A percentile compares a stretch with the other conserved stretches of the same genome.
Evolutionary conservation across 179 eudicot species (phyloP).

Genomic region (Gypsophila paniculata): DNA sequence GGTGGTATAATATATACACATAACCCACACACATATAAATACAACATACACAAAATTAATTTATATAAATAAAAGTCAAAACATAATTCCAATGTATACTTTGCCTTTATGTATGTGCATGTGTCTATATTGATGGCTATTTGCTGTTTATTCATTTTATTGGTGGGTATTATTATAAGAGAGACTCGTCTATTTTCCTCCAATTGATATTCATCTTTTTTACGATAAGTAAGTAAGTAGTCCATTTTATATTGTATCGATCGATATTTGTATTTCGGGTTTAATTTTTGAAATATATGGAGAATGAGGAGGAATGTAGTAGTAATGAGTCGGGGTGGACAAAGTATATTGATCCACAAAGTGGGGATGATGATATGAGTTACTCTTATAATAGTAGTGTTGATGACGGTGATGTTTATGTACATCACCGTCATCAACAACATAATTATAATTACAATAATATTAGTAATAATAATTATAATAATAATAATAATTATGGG

Average conservation of each 20-base stretch:
- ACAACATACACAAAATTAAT: too few species aligned
- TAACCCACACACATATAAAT: neutral
- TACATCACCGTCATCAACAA: constrained; percentile 9
- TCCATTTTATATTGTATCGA: neutral
- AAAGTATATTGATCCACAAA: constrained; percentile 30
- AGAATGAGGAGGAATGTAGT: constrained; percentile 23
- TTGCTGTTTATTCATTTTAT: constrained; percentile 18
- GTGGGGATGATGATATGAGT: constrained; percentile 10
- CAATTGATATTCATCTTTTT: neutral
- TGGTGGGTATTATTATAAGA: neutral
- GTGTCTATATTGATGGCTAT: constrained; percentile 26
- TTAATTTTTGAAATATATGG: constrained; percentile 8
- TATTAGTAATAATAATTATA: neutral
- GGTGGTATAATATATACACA: neutral
- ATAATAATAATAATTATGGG: constrained; percentile 1
- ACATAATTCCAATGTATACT: constrained; percentile 21
- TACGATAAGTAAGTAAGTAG: neutral
- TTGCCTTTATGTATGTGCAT: constrained; percentile 21
- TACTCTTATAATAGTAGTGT: neutral
- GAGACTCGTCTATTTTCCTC: neutral
- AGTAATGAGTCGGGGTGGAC: constrained; percentile 32
- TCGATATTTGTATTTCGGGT: neutral
- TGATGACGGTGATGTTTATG: constrained; percentile 11
- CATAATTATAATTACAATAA: neutral
- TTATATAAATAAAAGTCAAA: constrained; percentile 22